Evolutionary conservation across 148 eudicot species (phyloP).

Genomic region (Salicornia ramosissima): DNA sequence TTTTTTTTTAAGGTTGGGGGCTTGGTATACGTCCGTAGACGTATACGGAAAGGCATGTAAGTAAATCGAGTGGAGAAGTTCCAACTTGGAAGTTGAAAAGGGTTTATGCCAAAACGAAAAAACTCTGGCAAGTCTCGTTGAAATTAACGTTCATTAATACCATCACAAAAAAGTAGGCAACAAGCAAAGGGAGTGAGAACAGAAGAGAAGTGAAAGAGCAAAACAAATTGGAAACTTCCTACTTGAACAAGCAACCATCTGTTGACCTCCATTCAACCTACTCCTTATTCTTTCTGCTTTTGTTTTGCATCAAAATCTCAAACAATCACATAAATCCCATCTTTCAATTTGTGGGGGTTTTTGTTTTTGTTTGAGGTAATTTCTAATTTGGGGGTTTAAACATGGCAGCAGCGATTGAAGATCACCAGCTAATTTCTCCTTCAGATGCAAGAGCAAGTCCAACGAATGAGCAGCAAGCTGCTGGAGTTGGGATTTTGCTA

Average conservation of each 20-base stretch:
- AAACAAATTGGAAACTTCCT: slow-evolving; percentile 6
- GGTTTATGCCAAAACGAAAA: neutral
- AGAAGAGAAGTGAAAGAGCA: neutral
- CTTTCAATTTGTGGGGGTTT: neutral
- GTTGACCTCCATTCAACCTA: slow-evolving; percentile 6
- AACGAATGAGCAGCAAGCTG: slow-evolving; percentile 87
- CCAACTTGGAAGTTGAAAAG: no score
- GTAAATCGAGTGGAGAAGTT: no score
- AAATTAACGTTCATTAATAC: neutral
- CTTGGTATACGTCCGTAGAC: no score
- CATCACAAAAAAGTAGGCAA: neutral
- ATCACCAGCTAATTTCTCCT: slow-evolving; percentile 58
- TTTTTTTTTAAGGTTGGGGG: no score
- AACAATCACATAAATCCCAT: neutral
- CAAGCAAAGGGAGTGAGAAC: neutral
- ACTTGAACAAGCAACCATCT: neutral
- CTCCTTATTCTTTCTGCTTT: neutral
- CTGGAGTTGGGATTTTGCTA: slow-evolving; percentile 85
- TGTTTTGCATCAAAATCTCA: no score
- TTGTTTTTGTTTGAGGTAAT: no score
- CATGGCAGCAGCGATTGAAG: slow-evolving; percentile 26
- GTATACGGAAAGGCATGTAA: no score
- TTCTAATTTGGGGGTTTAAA: no score
- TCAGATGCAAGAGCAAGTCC: slow-evolving; percentile 52
- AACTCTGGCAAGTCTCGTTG: neutral